phyloP scores from a whole-genome alignment of 2,329 filamentous ascomycete genomes.

The Diaporthe velutina region DNA sequence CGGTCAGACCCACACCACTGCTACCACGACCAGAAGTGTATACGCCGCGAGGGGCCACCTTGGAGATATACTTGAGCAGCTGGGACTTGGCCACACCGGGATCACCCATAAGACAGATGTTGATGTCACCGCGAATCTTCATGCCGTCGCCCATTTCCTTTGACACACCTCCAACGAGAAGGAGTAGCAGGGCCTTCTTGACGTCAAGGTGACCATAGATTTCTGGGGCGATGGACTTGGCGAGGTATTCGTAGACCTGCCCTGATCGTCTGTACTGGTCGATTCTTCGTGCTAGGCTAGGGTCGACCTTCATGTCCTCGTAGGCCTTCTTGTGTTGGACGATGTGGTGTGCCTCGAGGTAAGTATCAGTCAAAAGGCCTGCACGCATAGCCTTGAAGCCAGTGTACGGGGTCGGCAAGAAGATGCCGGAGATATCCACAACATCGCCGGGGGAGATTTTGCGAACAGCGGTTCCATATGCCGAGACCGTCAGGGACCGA shows the following conservation, averaged over 20 bases:
- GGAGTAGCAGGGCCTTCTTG: slow-evolving; percentile 95
- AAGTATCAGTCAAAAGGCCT: slow-evolving; percentile 96
- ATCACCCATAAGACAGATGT: slow-evolving; percentile 98
- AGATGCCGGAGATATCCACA: slow-evolving; percentile 93
- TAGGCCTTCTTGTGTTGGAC: slow-evolving; percentile 99
- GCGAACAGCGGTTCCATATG: slow-evolving; percentile 87
- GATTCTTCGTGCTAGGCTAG: slow-evolving; percentile 83
- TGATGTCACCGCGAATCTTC: slow-evolving; percentile 99
- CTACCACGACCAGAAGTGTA: slow-evolving; percentile 86
- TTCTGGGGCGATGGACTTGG: slow-evolving; percentile 96
- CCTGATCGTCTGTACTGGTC: slow-evolving; percentile 87
- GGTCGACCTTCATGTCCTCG: slow-evolving; percentile 89
- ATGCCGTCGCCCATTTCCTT: slow-evolving; percentile 99
- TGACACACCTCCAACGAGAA: slow-evolving; percentile 94
- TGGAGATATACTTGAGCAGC: slow-evolving; percentile 97
- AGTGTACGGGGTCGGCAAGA: slow-evolving; percentile 97
- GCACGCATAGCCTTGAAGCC: slow-evolving; percentile 98
- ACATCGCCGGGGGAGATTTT: slow-evolving; percentile 94
- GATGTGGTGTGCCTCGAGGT: slow-evolving; percentile 93
- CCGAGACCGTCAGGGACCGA: slow-evolving; percentile 88
- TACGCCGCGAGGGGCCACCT: slow-evolving; percentile 93
- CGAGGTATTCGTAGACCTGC: slow-evolving; percentile 94
- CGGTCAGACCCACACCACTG: slow-evolving; percentile 85
- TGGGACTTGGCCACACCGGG: slow-evolving; percentile 99
- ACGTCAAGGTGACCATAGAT: slow-evolving; percentile 97